These are phyloP conservation scores for Phytophthora fragariae DNA, from an alignment of 352 stramenopile species.

Conservation along the genomic window DNA sequence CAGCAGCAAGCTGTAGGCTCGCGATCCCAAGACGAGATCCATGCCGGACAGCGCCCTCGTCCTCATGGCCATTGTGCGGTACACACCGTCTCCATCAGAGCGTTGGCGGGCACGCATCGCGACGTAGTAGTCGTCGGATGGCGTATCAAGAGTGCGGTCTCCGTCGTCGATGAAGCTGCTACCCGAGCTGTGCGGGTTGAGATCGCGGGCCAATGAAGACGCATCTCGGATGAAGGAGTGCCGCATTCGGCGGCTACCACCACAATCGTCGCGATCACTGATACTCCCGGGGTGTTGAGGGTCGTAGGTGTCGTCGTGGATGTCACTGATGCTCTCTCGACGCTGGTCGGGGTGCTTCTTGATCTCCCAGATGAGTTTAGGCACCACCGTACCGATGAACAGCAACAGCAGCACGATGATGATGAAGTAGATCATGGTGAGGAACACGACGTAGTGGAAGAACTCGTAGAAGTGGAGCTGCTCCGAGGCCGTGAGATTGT, in stretches of 20 bases:
- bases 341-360: conserved; percentile 40
- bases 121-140: conserved; percentile 33
- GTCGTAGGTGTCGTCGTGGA: conserved; percentile 39
- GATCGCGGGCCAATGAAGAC: conserved; percentile 29
- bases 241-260: conserved; percentile 30
- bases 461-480: conserved; percentile 91
- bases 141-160: conserved; percentile 35
- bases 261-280: conserved; percentile 37
- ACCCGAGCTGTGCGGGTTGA: conserved; percentile 26
- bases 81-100: conserved; percentile 18
- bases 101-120: conserved; percentile 23
- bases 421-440: conserved; percentile 92
- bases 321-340: conserved; percentile 37
- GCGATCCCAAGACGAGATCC: conserved; percentile 76
- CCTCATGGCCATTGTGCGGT: conserved; percentile 43
- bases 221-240: conserved; percentile 41
- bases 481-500: conserved; percentile 58
- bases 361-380: conserved; percentile 78
- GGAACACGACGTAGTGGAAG: conserved; percentile 92
- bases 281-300: conserved; percentile 24
- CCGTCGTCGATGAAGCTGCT: conserved; percentile 24
- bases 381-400: conserved; percentile 86
- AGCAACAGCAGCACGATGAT: conserved; percentile 85
- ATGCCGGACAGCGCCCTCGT: conserved; percentile 67
- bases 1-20: conserved; percentile 75